These are phyloP conservation scores for Metarhizium rileyi DNA, from an alignment of 2,329 filamentous ascomycete genomes.

Conservation along the genomic window DNA sequence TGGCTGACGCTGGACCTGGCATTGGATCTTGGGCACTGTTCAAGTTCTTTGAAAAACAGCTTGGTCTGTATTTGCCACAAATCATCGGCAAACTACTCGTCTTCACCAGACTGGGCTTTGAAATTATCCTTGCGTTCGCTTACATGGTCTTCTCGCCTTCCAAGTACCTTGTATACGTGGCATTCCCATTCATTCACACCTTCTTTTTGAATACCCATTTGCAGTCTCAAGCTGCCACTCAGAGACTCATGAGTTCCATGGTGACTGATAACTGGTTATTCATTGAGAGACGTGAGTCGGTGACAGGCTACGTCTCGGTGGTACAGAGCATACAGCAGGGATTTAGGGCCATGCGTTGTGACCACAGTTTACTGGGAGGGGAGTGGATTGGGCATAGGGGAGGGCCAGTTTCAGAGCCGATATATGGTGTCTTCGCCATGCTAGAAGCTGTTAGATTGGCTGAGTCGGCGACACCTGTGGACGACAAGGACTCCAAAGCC, in stretches of 20 bases:
- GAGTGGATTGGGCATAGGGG: constrained; percentile 63
- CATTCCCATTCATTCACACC: constrained; percentile 67
- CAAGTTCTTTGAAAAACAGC: constrained; percentile 36
- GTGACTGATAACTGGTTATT: constrained; percentile 59
- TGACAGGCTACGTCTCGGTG: constrained; percentile 88
- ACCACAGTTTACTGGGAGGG: constrained; percentile 87
- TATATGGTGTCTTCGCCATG: constrained; percentile 95
- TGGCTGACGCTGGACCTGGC: constrained; percentile 55
- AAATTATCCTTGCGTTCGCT: constrained; percentile 53
- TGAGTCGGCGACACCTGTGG: constrained; percentile 41
- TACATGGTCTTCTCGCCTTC: constrained; percentile 63
- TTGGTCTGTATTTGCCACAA: constrained; percentile 29
- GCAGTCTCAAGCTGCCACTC: constrained; percentile 48
- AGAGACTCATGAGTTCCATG: constrained; percentile 57
- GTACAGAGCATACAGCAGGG: constrained; percentile 62
- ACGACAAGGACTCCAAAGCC: constrained; percentile 63
- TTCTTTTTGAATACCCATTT: constrained; percentile 66
- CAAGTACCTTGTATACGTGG: constrained; percentile 51
- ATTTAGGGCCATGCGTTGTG: constrained; percentile 80
- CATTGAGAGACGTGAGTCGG: constrained; percentile 72
- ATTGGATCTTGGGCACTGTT: constrained; percentile 58
- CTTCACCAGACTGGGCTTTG: constrained; percentile 62
- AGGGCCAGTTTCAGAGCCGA: constrained; percentile 62
- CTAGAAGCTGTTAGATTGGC: constrained; percentile 84
- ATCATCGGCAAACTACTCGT: constrained; percentile 53